Base-by-base conservation (phyloP, 306 rosid species). In the Calophaca sinica region DNA sequence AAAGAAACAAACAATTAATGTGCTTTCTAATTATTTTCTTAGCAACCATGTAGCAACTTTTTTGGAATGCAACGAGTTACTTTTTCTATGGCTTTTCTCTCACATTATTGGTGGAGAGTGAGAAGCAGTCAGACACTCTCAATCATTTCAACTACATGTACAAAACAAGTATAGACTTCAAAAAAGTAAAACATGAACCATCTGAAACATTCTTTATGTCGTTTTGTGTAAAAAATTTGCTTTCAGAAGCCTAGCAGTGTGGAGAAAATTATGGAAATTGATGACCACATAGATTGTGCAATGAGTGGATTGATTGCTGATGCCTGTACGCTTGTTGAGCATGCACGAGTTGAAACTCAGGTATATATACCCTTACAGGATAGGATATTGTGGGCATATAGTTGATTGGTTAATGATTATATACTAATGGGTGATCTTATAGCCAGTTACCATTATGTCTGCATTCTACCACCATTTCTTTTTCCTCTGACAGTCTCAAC, bases 291-390 rank as follows among this genome's bases (percentile, higher is more conserved):
- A 6, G 99, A 97, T 52, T 92, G 99, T 70, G 99, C 99, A 32
- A 94, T 94, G 97, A 94, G 96, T 77, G 99, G 96, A 75, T 78
- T 94, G 82, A 92, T 94, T 91, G 99, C 97, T 68, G 99, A 94
- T 87, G 99, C 99, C 12, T 91, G 96, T 66, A 94, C 97, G 35
- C 99, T 94, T 60, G 99, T 94, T 88, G 97, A 94, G 83, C 98
- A 94, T 85, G 98, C 98, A 28, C 89, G 96, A 5, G 97, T 94
- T 64, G 97, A 94, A 81, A 94, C 97, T 79, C 99, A 94, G 88
- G 99, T 90, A 66, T 11, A 58, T 49, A 80, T 70, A 12, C 49
- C 61, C 13, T 55, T 15, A 26, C 44, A 15, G 10, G n/a, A n/a
- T n/a, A n/a, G n/a, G 62, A 57, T 62, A 9, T 71, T 28, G 12